Evolutionary conservation across 306 rosid species (phyloP).

Genomic region (Sicyos baderoa): DNA sequence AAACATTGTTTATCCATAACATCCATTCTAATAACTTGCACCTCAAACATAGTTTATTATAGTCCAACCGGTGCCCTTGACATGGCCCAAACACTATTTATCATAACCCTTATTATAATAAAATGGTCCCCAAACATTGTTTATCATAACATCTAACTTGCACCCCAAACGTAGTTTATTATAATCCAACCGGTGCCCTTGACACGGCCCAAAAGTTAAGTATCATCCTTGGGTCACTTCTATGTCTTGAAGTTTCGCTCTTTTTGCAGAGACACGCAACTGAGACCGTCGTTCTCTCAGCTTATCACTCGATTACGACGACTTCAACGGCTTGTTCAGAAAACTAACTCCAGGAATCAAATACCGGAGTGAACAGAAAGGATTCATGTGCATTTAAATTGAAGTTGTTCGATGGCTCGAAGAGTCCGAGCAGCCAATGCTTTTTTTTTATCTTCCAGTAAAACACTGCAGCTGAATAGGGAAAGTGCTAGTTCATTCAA

Average conservation of each 20-base stretch:
- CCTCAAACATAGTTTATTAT: too few relatives aligned
- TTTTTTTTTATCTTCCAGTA: slow-evolving; percentile 10
- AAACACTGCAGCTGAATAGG: slow-evolving; percentile 35
- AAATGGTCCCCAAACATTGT: too few relatives aligned
- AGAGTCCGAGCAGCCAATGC: slow-evolving; percentile 53
- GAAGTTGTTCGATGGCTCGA: slow-evolving; percentile 54
- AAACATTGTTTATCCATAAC: too few relatives aligned
- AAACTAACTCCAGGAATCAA: slow-evolving; percentile 29
- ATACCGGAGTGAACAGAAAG: slow-evolving; percentile 29
- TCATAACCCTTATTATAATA: too few relatives aligned
- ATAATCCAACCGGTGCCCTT: too few relatives aligned
- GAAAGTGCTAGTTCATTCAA: slow-evolving; percentile 64
- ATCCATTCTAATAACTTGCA: too few relatives aligned
- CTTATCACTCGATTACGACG: slow-evolving; percentile 58
- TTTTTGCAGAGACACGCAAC: slow-evolving; percentile 71
- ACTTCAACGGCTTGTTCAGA: slow-evolving; percentile 45
- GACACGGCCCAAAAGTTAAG: background rate
- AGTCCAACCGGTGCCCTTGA: too few relatives aligned
- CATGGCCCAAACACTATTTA: too few relatives aligned
- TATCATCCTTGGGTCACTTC: background rate
- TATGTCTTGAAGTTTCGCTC: background rate
- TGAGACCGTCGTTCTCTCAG: slow-evolving; percentile 89
- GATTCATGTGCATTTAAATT: slow-evolving; percentile 36
- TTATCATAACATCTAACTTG: too few relatives aligned
- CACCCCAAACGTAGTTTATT: too few relatives aligned